Base-by-base conservation (phyloP, 768 basidiomycete genomes). In the Scleroderma bovista region DNA sequence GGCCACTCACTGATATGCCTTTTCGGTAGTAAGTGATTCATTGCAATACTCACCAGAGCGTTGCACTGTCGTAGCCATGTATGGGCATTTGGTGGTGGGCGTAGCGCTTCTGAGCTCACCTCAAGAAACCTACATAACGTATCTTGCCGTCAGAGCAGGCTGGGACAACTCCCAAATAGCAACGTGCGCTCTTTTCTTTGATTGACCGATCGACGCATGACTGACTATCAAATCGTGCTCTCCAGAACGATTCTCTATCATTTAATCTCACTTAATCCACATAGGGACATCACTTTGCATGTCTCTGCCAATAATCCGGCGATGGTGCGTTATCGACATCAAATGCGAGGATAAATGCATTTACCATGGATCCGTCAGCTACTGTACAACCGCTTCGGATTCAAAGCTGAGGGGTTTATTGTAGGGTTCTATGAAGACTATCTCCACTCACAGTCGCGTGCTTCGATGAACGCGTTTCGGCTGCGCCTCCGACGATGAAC, bases 341-440 rank as follows among this genome's bases (percentile, higher is more conserved):
- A 32, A n/a, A 37, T 32, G 2, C 7, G 33, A 26, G 48, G 24
- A 36, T 32, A 33, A 15, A 46, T 20, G 36, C 12, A 54, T 17
- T 43, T 16, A 51, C 36, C 23, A 50, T 1, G 20, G 31, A 29
- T 20, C 24, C 2, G 52, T 9, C 8, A 89, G 88, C 68, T 90
- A 4, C 65, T 92, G 16, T 92, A 91, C 67, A 91, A 92, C 54
- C 83, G 81, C 44, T 90, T 92, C 57, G 88, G 89, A 23, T 90
- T 92, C 75, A 91, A 92, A 57, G 85, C 86, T 0, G 88, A 91
- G 66, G 87, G 86, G 60, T 90, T 90, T 51, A 75, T 91, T 19
- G 80, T 79, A 19, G 86, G 85, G 17, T 91, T 92, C 58, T 92
- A 92, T 56, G 84, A 87, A 39, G 75, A 83, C 39, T 90, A 90